A percentile compares a stretch with the other conserved stretches of the same genome.
Conservation (phyloP, 106 monocot species). For the Allium sativum region DNA sequence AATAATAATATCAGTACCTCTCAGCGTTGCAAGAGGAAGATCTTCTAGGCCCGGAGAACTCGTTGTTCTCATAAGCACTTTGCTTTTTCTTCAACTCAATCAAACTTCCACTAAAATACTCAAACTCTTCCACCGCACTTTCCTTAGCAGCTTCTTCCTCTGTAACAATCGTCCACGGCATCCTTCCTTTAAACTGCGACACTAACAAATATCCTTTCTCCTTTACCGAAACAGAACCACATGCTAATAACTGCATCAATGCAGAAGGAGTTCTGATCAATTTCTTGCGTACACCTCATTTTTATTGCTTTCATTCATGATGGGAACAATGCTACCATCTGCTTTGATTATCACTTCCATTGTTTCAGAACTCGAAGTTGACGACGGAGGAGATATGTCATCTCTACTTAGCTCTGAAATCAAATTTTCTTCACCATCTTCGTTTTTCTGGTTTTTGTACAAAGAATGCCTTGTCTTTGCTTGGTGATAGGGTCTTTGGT, state of each 20-base stretch:
- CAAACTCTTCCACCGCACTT: slow-evolving; percentile 36
- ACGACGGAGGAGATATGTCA: slow-evolving; percentile 77
- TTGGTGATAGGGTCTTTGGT: slow-evolving; percentile 61
- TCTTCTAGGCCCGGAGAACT: slow-evolving; percentile 29
- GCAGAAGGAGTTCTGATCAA: slow-evolving; percentile 47
- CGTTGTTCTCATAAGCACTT: slow-evolving; percentile 10
- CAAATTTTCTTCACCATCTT: slow-evolving; percentile 45
- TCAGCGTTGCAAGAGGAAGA: slow-evolving; percentile 79
- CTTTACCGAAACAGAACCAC: slow-evolving; percentile 44
- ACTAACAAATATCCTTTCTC: neutral
- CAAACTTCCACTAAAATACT: slow-evolving; percentile 83
- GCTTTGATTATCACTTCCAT: slow-evolving; percentile 43
- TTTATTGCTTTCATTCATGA: slow-evolving; percentile 6
- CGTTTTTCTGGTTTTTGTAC: slow-evolving; percentile 40
- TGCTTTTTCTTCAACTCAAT: slow-evolving; percentile 63
- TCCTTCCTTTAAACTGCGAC: neutral
- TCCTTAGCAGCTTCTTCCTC: slow-evolving; percentile 7
- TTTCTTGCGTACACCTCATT: slow-evolving; percentile 11
- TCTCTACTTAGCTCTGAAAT: slow-evolving; percentile 34
- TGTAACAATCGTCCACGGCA: slow-evolving; percentile 13
- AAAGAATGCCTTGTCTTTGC: slow-evolving; percentile 16
- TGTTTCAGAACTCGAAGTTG: slow-evolving; percentile 71
- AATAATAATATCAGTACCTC: slow-evolving; percentile 17
- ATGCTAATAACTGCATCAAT: slow-evolving; percentile 68
- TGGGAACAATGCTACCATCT: slow-evolving; percentile 13